Evolutionary conservation across 2,329 filamentous ascomycete species (phyloP), one percentile per base, ranked within the genome.

Genomic region (Septoria linicola): DNA sequence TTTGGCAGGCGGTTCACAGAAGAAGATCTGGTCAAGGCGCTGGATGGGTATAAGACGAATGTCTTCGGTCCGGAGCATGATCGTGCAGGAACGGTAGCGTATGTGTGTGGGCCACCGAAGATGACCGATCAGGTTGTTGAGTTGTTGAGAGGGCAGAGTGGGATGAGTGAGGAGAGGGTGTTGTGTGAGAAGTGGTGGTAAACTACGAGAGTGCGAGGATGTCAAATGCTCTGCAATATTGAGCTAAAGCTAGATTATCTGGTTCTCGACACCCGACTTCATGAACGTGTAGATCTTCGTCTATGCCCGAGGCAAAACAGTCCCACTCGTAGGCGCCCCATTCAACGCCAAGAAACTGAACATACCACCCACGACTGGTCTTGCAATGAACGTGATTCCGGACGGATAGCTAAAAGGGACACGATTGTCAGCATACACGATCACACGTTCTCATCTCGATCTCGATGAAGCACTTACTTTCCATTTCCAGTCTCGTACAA

Each of bases 161-260:
- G 71, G 7, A 70, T 77, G 58, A 55, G 58, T 17, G 53, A 63
- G 14, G 68, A 70, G 31, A 63, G 66, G 21, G 74, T 77, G 7
- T 55, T 76, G 4, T 77, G 73, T 57, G 76, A 78, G 63, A 77
- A 77, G 61, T 78, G 76, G 76, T 78, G 76, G 76, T 78, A 16
- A 16, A 17, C 16, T 3, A n/a, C 34, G 10, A 8, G 34, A 16
- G 23, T n/a, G n/a, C n/a, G n/a, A n/a, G n/a, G n/a, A n/a, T n/a
- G n/a, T n/a, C n/a, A n/a, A n/a, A n/a, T n/a, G n/a, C n/a, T n/a
- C n/a, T n/a, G n/a, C n/a, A n/a, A n/a, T n/a, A n/a, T n/a, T n/a
- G n/a, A n/a, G n/a, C n/a, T n/a, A n/a, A n/a, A n/a, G n/a, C n/a
- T n/a, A n/a, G n/a, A n/a, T n/a, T n/a, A n/a, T n/a, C n/a, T n/a